These are phyloP conservation scores for Tulasnella sp. DNA, from an alignment of 768 basidiomycete genomes.

Conservation along the genomic window DNA sequence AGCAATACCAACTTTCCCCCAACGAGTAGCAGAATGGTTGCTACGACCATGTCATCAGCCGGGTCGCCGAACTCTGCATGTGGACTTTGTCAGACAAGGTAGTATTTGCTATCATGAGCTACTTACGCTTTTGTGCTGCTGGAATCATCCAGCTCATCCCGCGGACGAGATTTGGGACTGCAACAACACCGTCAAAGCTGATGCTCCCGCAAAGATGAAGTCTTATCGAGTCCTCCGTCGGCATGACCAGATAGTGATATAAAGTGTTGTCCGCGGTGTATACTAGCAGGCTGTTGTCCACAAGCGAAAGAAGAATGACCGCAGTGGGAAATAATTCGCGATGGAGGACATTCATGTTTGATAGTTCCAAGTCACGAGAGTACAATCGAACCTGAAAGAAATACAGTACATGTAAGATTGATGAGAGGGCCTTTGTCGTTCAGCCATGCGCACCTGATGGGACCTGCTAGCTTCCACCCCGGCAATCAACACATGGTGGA, in stretches of 20 bases:
- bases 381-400: slow-evolving; percentile 73
- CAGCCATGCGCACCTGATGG: slow-evolving; percentile 50
- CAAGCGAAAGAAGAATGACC: slow-evolving; percentile 78
- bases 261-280: slow-evolving; percentile 93
- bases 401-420: not conserved
- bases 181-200: slow-evolving; percentile 83
- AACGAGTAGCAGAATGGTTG: slow-evolving; percentile 92
- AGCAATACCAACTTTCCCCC: slow-evolving; percentile 85
- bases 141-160: slow-evolving; percentile 98
- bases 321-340: slow-evolving; percentile 68
- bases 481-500: slow-evolving; percentile 87
- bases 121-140: slow-evolving; percentile 78
- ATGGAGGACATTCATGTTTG: slow-evolving; percentile 74
- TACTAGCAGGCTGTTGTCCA: slow-evolving; percentile 90
- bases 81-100: not conserved
- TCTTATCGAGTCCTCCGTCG: slow-evolving; percentile 72
- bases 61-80: slow-evolving; percentile 86
- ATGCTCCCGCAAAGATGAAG: slow-evolving; percentile 92
- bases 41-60: slow-evolving; percentile 81
- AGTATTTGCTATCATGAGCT: slow-evolving; percentile 19
- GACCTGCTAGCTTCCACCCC: slow-evolving; percentile 77
- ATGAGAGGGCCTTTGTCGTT: not conserved
- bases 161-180: slow-evolving; percentile 71
- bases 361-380: slow-evolving; percentile 83
- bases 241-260: slow-evolving; percentile 84